Base-by-base conservation (phyloP, 1,139 yeast species). In the Hyphopichia khmerensis region DNA sequence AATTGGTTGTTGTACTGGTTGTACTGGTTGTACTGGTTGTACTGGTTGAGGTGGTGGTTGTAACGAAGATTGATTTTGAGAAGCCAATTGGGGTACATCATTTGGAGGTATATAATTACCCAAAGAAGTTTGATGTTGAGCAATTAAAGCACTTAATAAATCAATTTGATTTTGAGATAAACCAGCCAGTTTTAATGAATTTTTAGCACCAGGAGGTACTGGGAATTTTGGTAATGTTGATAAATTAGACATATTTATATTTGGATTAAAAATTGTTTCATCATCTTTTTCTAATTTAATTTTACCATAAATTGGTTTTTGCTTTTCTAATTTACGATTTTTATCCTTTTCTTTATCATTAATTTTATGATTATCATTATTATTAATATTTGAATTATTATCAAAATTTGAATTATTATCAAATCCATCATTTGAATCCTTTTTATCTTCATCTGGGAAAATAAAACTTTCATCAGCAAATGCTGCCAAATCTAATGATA, bases 381-480 rank as follows among this genome's bases (percentile, higher is more conserved):
- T n/a, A n/a, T n/a, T n/a, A n/a, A n/a, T n/a, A n/a, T n/a, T n/a
- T n/a, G n/a, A n/a, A n/a, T n/a, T n/a, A n/a, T n/a, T n/a, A n/a
- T n/a, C n/a, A n/a, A n/a, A n/a, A n/a, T n/a, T n/a, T n/a, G n/a
- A n/a, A n/a, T n/a, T n/a, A n/a, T n/a, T n/a, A n/a, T n/a, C n/a
- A n/a, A n/a, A n/a, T 23, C 48, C 48, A 39, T 55, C 49, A 24
- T 49, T 55, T 39, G 59, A 55, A 33, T 63, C 60, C 3, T 84
- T 83, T 57, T 84, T 84, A 34, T 84, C 90, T 56, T 85, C 91
- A 56, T 85, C 93, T 0, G 90, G 89, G 56, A 85, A 85, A 3
- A 85, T 77, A 51, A 85, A 85, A 8, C 85, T 75, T 48, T 84
- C 90, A 53, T 85, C 90, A 1, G 90, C 91, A 71, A 85, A 85